A percentile compares a stretch with the other conserved stretches of the same genome.
These are phyloP conservation scores for Dimocarpus longan DNA, from an alignment of 345 rosid species.

Conservation along the genomic window DNA sequence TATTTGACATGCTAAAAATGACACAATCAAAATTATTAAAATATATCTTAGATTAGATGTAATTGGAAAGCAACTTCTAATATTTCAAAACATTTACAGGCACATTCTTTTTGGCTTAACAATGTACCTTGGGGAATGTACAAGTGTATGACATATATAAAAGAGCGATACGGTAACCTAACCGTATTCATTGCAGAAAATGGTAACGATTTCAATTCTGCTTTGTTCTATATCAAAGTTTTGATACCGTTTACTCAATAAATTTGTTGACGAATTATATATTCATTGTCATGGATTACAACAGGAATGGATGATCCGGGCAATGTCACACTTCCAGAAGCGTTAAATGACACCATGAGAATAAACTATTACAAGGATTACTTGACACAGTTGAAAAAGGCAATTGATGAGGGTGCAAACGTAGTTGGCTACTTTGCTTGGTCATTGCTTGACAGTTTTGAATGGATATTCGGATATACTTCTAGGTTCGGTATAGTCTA, in stretches of 20 bases:
- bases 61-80: neutral
- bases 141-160: constrained; percentile 48
- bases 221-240: too few relatives aligned
- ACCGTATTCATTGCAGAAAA: constrained; percentile 53
- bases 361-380: constrained; percentile 45
- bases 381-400: constrained; percentile 50
- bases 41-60: too few relatives aligned
- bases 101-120: constrained; percentile 61
- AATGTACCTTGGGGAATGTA: constrained; percentile 71
- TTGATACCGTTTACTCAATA: neutral
- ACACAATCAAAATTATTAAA: too few relatives aligned
- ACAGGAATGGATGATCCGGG: constrained; percentile 69
- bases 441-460: constrained; percentile 69
- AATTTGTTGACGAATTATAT: neutral
- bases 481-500: constrained; percentile 58
- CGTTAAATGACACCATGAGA: constrained; percentile 50
- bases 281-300: neutral
- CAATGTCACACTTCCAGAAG: constrained; percentile 34
- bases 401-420: constrained; percentile 62
- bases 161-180: constrained; percentile 56
- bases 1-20: too few relatives aligned
- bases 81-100: constrained; percentile 33
- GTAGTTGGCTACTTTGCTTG: constrained; percentile 65
- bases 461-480: constrained; percentile 60
- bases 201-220: constrained; percentile 29